A percentile compares a stretch with the other conserved stretches of the same genome.
phyloP scores from a whole-genome alignment of 345 rosid genomes.

The Salix viminalis region DNA sequence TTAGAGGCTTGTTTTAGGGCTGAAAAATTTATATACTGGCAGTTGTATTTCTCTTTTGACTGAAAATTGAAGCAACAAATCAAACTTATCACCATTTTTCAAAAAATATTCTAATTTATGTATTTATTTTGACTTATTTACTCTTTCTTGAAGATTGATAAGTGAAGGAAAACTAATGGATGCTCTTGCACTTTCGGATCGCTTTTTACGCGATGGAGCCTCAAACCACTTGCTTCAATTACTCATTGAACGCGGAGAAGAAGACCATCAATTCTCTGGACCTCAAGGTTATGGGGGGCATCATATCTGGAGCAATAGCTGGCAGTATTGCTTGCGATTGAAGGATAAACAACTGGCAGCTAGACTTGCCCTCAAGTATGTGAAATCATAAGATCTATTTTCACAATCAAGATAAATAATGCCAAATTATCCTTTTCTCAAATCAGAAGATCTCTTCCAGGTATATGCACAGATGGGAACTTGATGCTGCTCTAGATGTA shows the following conservation, averaged over 20 bases:
- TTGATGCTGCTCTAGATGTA: constrained; percentile 82
- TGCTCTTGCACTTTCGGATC: constrained; percentile 97
- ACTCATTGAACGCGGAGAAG: constrained; percentile 72
- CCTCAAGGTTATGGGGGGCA: constrained; percentile 60
- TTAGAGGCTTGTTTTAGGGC: neutral
- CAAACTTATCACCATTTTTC: too few species aligned
- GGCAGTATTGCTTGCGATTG: constrained; percentile 96
- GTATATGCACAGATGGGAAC: constrained; percentile 91
- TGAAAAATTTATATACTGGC: neutral
- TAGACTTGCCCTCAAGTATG: constrained; percentile 81
- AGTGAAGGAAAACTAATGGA: constrained; percentile 87
- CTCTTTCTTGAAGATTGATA: constrained; percentile 50
- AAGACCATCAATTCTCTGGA: constrained; percentile 46
- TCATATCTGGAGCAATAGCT: constrained; percentile 66
- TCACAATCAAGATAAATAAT: too few species aligned
- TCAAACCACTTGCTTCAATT: constrained; percentile 84
- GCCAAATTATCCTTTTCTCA: too few species aligned
- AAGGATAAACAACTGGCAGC: constrained; percentile 92
- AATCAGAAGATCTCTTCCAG: constrained; percentile 24
- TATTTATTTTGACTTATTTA: neutral
- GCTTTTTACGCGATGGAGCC: constrained; percentile 84
- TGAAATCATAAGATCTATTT: constrained; percentile 4
- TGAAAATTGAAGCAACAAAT: neutral
- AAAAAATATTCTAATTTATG: too few species aligned
- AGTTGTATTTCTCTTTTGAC: neutral